A percentile compares a stretch with the other conserved stretches of the same genome.
These are phyloP conservation scores for Leptodermis oblonga DNA, from an alignment of 257 asterid genomes.

Conservation along the genomic window DNA sequence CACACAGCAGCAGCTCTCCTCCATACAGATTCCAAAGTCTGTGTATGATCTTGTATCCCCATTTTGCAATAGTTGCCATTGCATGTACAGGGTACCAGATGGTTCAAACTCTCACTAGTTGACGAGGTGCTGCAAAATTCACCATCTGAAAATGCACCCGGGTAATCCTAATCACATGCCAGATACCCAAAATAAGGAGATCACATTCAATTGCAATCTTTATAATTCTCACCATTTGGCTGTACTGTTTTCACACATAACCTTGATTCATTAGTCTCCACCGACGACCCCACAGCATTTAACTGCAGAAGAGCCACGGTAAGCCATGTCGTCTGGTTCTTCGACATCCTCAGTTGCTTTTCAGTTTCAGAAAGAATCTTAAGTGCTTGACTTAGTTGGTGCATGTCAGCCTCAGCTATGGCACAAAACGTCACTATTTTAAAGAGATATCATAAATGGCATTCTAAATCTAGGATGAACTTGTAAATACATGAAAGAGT, in stretches of 20 bases:
- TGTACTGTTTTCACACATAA: constrained; percentile 35
- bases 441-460: neutral
- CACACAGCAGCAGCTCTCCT: constrained; percentile 49
- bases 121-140: constrained; percentile 64
- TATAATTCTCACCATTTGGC: constrained; percentile 49
- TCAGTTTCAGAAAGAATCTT: constrained; percentile 79
- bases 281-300: constrained; percentile 45
- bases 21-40: constrained; percentile 60
- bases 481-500: neutral
- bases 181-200: neutral
- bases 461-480: neutral
- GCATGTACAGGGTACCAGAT: constrained; percentile 36
- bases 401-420: constrained; percentile 68
- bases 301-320: constrained; percentile 78
- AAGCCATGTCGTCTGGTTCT: constrained; percentile 80
- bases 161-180: constrained; percentile 5
- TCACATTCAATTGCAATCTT: neutral
- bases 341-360: constrained; percentile 69
- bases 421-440: constrained; percentile 10
- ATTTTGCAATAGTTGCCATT: constrained; percentile 32
- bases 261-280: constrained; percentile 39
- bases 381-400: constrained; percentile 72
- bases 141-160: constrained; percentile 40
- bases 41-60: constrained; percentile 34
- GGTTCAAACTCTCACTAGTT: constrained; percentile 66